A percentile compares a stretch with the other conserved stretches of the same genome.
Conservation (phyloP, 1,284 basidiomycete species). For the Coniophora puteana region DNA sequence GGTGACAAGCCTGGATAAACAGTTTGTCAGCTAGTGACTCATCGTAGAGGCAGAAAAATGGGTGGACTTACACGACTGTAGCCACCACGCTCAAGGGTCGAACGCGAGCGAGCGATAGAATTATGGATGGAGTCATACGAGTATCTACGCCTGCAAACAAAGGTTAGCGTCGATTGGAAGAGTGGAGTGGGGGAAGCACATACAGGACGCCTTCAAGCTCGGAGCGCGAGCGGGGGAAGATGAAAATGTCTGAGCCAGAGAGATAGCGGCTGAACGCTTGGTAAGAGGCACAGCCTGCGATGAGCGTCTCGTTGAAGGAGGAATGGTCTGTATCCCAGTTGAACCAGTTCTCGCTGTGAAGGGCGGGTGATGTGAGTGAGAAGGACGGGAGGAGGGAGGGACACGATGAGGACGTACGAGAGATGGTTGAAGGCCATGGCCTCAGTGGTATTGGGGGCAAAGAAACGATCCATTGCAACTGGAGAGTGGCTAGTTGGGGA, state of each 20-base stretch:
- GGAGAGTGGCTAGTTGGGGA: conserved; percentile 11
- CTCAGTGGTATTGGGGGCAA: conserved; percentile 69
- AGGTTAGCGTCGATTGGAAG: conserved; percentile 11
- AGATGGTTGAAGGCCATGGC: conserved; percentile 66
- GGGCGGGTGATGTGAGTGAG: conserved; percentile 8
- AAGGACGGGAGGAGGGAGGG: background rate
- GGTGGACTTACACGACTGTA: conserved; percentile 62
- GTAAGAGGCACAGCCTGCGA: conserved; percentile 67
- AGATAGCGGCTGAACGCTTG: conserved; percentile 59
- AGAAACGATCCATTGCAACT: conserved; percentile 61
- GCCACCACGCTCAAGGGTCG: conserved; percentile 61
- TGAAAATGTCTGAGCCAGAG: conserved; percentile 61
- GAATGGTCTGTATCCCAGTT: conserved; percentile 66
- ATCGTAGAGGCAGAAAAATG: background rate
- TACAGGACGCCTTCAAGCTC: conserved; percentile 73
- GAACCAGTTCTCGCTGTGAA: conserved; percentile 57
- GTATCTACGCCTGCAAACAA: conserved; percentile 53
- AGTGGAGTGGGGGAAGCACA: conserved; percentile 22
- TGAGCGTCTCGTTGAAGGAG: conserved; percentile 66
- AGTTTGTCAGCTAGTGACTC: background rate
- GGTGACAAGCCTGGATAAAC: conserved; percentile 52
- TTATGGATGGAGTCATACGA: conserved; percentile 78
- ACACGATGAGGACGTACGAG: conserved; percentile 42
- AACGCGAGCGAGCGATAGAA: conserved; percentile 64
- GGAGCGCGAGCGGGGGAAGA: conserved; percentile 55